phyloP scores from a whole-genome alignment of 331 rosid genomes.

The Pyrus hybrid region DNA sequence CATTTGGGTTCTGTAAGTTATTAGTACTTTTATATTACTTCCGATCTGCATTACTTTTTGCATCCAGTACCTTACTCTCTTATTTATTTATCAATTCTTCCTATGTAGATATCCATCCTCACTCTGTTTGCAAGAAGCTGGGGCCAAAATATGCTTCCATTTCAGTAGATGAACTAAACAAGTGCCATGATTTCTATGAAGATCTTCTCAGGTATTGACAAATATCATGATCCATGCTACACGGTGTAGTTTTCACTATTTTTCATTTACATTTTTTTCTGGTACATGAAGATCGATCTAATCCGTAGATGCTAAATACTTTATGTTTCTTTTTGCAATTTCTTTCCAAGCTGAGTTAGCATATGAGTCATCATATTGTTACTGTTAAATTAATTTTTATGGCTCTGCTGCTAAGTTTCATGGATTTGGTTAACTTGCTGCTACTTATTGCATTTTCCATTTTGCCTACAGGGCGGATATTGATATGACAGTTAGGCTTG shows the following conservation, averaged over 20 bases:
- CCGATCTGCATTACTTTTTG: background rate
- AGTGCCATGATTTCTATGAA: slow-evolving; percentile 48
- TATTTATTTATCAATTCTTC: background rate
- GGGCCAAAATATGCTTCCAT: slow-evolving; percentile 77
- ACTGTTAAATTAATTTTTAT: background rate
- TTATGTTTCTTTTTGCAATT: background rate
- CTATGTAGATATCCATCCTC: slow-evolving; percentile 69
- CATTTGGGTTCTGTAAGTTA: slow-evolving; percentile 94
- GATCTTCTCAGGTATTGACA: slow-evolving; percentile 84
- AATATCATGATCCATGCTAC: background rate
- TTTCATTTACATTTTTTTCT: background rate
- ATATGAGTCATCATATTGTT: slow-evolving; percentile 4
- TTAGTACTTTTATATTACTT: background rate
- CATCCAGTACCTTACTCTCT: slow-evolving; percentile 10
- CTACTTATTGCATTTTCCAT: slow-evolving; percentile 7
- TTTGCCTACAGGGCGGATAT: slow-evolving; percentile 66
- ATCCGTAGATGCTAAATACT: background rate
- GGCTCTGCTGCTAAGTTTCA: slow-evolving; percentile 2
- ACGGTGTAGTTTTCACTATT: background rate
- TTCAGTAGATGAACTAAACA: slow-evolving; percentile 56
- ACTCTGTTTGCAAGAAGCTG: slow-evolving; percentile 75
- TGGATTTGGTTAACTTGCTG: background rate
- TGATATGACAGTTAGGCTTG: slow-evolving; percentile 88
- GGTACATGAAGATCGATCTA: background rate
- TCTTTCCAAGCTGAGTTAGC: background rate